Percentiles rank a stretch among this genome's conserved stretches.
Conservation (phyloP, 345 rosid genomes). For the Hevea brasiliensis region DNA sequence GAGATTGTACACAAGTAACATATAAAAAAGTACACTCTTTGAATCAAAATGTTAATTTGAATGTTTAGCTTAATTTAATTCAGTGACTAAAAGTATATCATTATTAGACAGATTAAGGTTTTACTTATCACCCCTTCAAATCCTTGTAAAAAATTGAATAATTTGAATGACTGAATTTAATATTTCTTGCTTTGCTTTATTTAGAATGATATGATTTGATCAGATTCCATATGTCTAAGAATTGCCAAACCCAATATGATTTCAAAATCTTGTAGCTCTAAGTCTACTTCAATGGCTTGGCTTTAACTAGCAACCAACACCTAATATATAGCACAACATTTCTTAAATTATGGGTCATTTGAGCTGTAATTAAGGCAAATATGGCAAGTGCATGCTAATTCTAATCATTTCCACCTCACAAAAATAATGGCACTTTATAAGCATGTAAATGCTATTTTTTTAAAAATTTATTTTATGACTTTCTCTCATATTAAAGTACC, state of each 20-base stretch:
- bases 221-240: conserved; percentile 23
- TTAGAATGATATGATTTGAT: conserved; percentile 17
- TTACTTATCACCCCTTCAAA: too few species aligned
- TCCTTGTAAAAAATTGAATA: too few species aligned
- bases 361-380: not conserved
- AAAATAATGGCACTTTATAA: not conserved
- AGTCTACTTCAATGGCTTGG: not conserved
- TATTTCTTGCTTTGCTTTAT: too few species aligned
- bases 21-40: too few species aligned
- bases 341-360: not conserved
- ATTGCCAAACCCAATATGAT: conserved; percentile 21
- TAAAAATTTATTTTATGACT: too few species aligned
- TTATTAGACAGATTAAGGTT: too few species aligned
- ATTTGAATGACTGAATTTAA: too few species aligned
- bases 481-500: too few species aligned
- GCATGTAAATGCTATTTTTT: not conserved
- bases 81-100: too few species aligned
- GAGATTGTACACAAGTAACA: too few species aligned
- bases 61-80: too few species aligned
- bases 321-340: not conserved
- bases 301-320: not conserved
- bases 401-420: not conserved
- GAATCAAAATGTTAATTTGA: too few species aligned
- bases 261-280: not conserved
- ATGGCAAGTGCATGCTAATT: not conserved